These are phyloP conservation scores for Evernia prunastri DNA, from an alignment of 495 filamentous ascomycete species.

Conservation along the genomic window DNA sequence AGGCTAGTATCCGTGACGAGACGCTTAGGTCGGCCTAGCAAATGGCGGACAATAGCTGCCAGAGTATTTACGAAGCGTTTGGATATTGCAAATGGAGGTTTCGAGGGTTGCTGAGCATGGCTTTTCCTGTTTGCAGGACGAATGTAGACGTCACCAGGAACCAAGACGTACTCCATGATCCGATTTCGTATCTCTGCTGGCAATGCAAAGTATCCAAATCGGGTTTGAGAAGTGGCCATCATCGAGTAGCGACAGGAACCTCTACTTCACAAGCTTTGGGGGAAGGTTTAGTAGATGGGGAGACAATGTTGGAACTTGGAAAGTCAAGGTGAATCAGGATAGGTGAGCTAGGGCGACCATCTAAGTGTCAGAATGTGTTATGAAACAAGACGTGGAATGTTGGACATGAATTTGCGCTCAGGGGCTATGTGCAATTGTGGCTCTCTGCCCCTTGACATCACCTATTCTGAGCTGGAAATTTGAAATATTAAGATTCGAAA, in stretches of 20 bases:
- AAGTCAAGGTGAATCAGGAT: no score
- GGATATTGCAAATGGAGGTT: background rate
- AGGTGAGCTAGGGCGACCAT: no score
- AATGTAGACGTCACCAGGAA: background rate
- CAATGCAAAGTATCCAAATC: background rate
- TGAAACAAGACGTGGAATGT: no score
- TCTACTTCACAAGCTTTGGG: no score
- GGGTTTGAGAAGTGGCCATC: background rate
- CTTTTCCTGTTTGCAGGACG: background rate
- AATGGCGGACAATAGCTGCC: background rate
- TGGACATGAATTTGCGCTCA: no score
- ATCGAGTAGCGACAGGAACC: background rate
- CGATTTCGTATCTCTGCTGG: conserved; percentile 6
- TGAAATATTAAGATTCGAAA: no score
- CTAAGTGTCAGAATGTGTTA: no score
- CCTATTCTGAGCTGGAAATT: no score
- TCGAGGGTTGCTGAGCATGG: background rate
- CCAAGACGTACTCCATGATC: conserved; percentile 1
- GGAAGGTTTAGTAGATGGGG: no score
- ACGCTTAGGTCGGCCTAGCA: background rate
- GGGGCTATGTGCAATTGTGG: no score
- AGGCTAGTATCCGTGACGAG: background rate
- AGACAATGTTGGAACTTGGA: no score
- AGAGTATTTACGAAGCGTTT: background rate
- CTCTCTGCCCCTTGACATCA: no score